phyloP scores from a whole-genome alignment of 177 flowering plant species.

The Tripterygium wilfordii region DNA sequence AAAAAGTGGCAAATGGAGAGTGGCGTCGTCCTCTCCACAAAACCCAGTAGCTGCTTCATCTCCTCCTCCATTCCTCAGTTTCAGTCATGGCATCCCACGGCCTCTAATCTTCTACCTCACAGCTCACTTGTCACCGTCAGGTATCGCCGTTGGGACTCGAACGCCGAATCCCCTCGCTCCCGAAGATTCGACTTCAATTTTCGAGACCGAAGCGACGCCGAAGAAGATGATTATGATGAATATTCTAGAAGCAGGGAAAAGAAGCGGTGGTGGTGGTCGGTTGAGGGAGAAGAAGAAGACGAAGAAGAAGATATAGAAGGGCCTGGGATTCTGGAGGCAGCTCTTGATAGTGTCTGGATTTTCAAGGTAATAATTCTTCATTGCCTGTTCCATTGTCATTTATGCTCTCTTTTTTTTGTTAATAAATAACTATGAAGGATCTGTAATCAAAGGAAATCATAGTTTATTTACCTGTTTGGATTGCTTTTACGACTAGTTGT shows the following conservation, averaged over 20 bases:
- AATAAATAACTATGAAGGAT: too few relatives aligned
- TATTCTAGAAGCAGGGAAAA: conserved; percentile 4
- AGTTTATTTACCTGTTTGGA: too few relatives aligned
- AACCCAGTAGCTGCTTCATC: conserved; percentile 2
- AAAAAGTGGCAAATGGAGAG: conserved; percentile 13
- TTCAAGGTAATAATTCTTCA: conserved; percentile 37
- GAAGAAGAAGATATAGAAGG: conserved; percentile 10
- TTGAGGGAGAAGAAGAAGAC: conserved; percentile 13
- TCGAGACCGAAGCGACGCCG: conserved; percentile 19
- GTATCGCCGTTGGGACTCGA: conserved; percentile 33
- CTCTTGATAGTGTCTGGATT: conserved; percentile 52
- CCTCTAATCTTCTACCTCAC: conserved; percentile 1
- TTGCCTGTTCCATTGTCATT: not conserved
- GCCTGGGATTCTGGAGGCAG: conserved; percentile 32
- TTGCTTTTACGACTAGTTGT: too few relatives aligned
- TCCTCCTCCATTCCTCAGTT: not conserved
- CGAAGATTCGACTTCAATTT: conserved; percentile 14
- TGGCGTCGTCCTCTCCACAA: not conserved
- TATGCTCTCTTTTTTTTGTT: not conserved
- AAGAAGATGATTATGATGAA: conserved; percentile 20
- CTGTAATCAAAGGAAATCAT: too few relatives aligned
- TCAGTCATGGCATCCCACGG: not conserved
- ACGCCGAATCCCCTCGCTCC: conserved; percentile 29
- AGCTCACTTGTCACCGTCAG: conserved; percentile 8
- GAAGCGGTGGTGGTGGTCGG: conserved; percentile 43